A percentile compares a stretch with the other conserved stretches of the same genome.
Conservation (phyloP, 176 grass and related monocot genomes). For the Triticum aestivum region DNA sequence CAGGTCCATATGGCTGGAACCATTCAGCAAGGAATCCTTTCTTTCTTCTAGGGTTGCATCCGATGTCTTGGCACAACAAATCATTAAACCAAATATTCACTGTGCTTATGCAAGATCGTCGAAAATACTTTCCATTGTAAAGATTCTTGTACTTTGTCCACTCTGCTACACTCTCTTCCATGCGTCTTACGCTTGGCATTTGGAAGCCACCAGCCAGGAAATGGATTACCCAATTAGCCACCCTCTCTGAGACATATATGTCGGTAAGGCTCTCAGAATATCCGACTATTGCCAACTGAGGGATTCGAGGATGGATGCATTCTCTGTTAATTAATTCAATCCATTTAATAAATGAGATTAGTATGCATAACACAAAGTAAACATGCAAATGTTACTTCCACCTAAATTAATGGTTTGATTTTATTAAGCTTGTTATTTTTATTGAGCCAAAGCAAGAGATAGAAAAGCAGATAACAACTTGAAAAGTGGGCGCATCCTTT, state of each 20-base stretch:
- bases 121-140: constrained; percentile 58
- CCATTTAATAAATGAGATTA: constrained; percentile 20
- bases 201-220: constrained; percentile 55
- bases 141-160: constrained; percentile 68
- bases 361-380: background rate
- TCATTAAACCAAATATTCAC: constrained; percentile 88
- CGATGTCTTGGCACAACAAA: constrained; percentile 72
- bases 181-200: constrained; percentile 64
- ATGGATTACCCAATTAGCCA: constrained; percentile 66
- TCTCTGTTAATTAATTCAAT: constrained; percentile 39
- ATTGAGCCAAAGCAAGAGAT: background rate
- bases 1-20: constrained; percentile 71
- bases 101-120: constrained; percentile 58
- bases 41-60: constrained; percentile 76
- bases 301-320: constrained; percentile 78
- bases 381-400: background rate
- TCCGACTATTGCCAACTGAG: constrained; percentile 74
- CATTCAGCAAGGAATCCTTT: constrained; percentile 66
- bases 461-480: background rate
- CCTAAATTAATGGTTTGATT: background rate
- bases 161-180: constrained; percentile 71
- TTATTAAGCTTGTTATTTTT: background rate
- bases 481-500: background rate
- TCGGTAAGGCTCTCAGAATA: constrained; percentile 74
- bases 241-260: constrained; percentile 64